phyloP scores from a whole-genome alignment of 2,329 filamentous ascomycete species.

The Xylariales sp. region DNA sequence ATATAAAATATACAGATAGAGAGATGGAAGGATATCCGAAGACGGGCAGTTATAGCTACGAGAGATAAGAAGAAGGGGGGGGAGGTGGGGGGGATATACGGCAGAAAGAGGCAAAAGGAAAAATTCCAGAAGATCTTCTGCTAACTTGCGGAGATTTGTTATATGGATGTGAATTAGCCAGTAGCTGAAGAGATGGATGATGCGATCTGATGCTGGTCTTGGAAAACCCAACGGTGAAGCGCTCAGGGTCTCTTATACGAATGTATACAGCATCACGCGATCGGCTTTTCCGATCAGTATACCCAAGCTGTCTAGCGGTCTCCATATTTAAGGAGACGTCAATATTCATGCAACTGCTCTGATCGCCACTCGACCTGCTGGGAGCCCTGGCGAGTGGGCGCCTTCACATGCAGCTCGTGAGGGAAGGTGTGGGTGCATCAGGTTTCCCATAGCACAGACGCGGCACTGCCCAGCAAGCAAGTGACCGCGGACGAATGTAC shows the following conservation, averaged over 20 bases:
- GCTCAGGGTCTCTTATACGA: constrained; percentile 7
- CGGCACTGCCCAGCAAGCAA: too few relatives aligned
- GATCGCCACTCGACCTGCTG: neutral
- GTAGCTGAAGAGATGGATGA: constrained; percentile 7
- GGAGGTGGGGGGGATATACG: too few relatives aligned
- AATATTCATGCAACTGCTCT: constrained; percentile 7
- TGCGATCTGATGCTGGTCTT: constrained; percentile 2
- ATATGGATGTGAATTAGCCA: constrained; percentile 3
- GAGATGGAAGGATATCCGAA: too few relatives aligned
- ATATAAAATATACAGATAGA: too few relatives aligned
- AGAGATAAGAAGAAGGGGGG: too few relatives aligned
- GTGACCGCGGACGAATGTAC: too few relatives aligned
- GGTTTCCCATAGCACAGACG: neutral
- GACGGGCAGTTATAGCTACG: too few relatives aligned
- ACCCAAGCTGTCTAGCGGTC: neutral
- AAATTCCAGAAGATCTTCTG: too few relatives aligned
- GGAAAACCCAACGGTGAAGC: too few relatives aligned
- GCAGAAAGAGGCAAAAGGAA: too few relatives aligned
- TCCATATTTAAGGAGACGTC: constrained; percentile 3
- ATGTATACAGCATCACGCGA: neutral
- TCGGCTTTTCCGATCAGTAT: constrained; percentile 8
- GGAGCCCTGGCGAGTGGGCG: neutral
- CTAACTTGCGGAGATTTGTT: neutral
- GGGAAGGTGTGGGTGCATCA: neutral
- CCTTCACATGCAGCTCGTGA: constrained; percentile 1